phyloP scores from a whole-genome alignment of 768 basidiomycete genomes.

The Tylopilus sp. region DNA sequence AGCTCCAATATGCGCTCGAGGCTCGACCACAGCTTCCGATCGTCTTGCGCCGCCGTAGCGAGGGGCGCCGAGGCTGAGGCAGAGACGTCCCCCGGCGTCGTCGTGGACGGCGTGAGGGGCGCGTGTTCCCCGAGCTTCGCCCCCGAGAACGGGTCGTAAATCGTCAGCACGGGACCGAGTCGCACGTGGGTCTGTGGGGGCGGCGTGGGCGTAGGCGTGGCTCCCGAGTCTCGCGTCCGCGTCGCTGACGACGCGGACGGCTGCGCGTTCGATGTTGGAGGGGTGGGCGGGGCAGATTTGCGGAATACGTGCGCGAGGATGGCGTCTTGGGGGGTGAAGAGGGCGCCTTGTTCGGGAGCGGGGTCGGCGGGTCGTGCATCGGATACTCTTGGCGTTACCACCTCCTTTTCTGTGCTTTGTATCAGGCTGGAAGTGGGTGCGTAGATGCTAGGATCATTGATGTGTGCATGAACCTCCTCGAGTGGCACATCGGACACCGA shows the following conservation, averaged over 20 bases:
- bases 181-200: background rate
- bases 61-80: background rate
- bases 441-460: constrained; percentile 26
- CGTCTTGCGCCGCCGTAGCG: constrained; percentile 25
- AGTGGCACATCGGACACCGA: constrained; percentile 20
- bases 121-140: constrained; percentile 20
- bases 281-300: constrained; percentile 4
- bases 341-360: constrained; percentile 1
- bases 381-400: constrained; percentile 8
- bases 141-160: constrained; percentile 36
- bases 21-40: constrained; percentile 62
- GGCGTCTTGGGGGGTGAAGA: constrained; percentile 59
- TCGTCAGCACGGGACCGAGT: constrained; percentile 7
- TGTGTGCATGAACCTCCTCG: constrained; percentile 23
- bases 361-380: background rate
- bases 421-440: constrained; percentile 15
- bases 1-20: constrained; percentile 67
- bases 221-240: constrained; percentile 12
- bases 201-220: constrained; percentile 3
- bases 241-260: constrained; percentile 12
- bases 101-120: constrained; percentile 5
- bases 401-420: constrained; percentile 12
- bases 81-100: constrained; percentile 3
- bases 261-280: constrained; percentile 4
- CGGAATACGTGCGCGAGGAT: constrained; percentile 45